Evolutionary conservation across 148 eudicot genomes (phyloP), one percentile per base, ranked within the genome.

Genomic region (Camellia japonica): DNA sequence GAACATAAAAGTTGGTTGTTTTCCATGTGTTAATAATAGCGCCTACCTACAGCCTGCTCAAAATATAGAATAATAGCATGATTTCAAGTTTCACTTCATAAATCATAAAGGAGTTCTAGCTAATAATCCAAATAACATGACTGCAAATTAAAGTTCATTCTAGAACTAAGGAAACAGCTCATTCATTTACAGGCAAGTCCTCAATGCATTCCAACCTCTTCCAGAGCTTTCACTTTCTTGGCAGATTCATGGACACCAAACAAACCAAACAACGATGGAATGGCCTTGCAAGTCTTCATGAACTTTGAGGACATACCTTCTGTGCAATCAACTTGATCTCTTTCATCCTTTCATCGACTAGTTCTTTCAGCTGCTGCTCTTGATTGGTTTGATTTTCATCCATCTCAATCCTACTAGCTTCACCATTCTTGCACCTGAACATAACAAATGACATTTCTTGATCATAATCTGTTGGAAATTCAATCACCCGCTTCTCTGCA

Each of bases 371-470:
- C 87, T 90, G 96, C 79, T 90, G 86, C 82, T 93, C 98, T 67
- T 60, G 84, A 54, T 81, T 88, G 59, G 76, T 82, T 83, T 87
- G 88, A 81, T 86, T 87, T 70, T 84, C 92, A 18, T 89, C 91
- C 70, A 84, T 84, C 74, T 83, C 90, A 19, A 82, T 71, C 43
- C 62, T 69, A 64, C 68, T 79, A 1, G 86, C 84, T 83, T 91
- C 96, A 68, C 83, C 83, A 14, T 83, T 85, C 23, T 68, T 79
- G 58, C 90, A 84, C 75, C 86, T 95, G 85, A 83, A 95, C 98
- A 93, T 90, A 13, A 88, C 92, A 85, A 93, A 95, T 7, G 98
- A 89, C 85, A 83, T 84, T 61, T 88, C 94, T 71, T 84, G 83
- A 76, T 89, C 89, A 73, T 80, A 89, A 12, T 86, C 92, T 70